Base-by-base conservation (phyloP, 2,329 filamentous ascomycete genomes). In the Myriosclerotinia curreyana region DNA sequence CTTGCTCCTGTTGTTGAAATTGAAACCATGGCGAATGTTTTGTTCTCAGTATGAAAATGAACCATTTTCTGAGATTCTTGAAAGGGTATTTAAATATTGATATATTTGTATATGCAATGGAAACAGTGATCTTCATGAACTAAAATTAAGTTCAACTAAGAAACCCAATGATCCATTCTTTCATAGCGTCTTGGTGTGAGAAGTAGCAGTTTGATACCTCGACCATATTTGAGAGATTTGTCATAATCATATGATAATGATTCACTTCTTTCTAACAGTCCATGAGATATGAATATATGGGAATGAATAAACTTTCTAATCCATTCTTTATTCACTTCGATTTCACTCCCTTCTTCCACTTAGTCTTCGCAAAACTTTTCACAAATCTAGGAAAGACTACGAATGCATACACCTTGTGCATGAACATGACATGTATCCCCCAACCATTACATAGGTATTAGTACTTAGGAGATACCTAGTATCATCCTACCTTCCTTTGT, bases 21-120 rank as follows among this genome's bases (percentile, higher is more conserved):
- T 36, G 61, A 58, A 58, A 46, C 20, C 61, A 63, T 63, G 42
- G 53, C 54, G 42, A 51, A 36, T 25, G 42, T 22, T 49, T 58
- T 38, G 12, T 38, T 40, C 44, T 49, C 40, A 11, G 34, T 31
- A 28, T 62, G 34, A n/a, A 46, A 22, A 12, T 58, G 28, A 22
- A 22, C 12, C 42, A 46, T 50, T 22, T 61, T 40, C 54, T 58
- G 53, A 46, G 22, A 9, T 28, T 31, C 7, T 42, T 6, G 25
- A 34, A 34, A 48, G 15, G 38, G 8, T 31, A 50, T 25, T 2
- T 9, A n/a, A n/a, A n/a, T n/a, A 9, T 25, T 22, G 54, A 25
- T 25, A 7, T 58, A 58, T 20, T 48, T 58, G 20, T 46, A 25
- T 25, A 46, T 46, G 42, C 6, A 58, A 36, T 22, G 11, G 7